Evolutionary conservation across 2,329 filamentous ascomycete genomes (phyloP).

Genomic region (Aspergillus latus): DNA sequence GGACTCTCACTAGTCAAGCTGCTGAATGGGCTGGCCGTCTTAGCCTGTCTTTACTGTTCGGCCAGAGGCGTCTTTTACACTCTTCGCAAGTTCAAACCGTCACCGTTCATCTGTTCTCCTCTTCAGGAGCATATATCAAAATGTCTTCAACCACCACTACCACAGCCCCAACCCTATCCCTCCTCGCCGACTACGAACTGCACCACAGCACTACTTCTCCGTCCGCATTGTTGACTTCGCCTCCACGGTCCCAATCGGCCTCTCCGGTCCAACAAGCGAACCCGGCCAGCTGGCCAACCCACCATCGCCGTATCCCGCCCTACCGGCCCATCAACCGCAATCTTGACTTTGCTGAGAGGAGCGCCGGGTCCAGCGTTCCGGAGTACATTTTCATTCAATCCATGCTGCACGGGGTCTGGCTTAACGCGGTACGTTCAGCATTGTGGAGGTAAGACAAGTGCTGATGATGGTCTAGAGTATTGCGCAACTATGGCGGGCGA

Average conservation of each 20-base stretch:
- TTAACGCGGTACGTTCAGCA: constrained; percentile 37
- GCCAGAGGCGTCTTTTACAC: too few relatives aligned
- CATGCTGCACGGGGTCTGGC: constrained; percentile 52
- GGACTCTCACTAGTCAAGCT: too few relatives aligned
- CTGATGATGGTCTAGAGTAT: constrained; percentile 28
- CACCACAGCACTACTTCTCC: constrained; percentile 21
- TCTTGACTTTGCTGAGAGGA: constrained; percentile 44
- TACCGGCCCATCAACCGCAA: constrained; percentile 49
- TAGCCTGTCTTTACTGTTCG: background rate
- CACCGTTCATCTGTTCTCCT: background rate
- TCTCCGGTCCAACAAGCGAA: constrained; percentile 1
- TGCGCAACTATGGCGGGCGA: constrained; percentile 50
- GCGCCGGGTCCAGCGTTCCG: constrained; percentile 44
- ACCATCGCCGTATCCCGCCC: constrained; percentile 50
- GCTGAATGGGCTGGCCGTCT: background rate
- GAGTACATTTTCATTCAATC: constrained; percentile 51
- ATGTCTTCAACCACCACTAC: constrained; percentile 21
- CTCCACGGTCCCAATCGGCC: background rate
- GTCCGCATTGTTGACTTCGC: background rate
- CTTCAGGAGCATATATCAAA: constrained; percentile 9
- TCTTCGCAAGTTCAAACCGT: background rate
- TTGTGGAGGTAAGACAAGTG: background rate
- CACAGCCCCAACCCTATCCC: constrained; percentile 21
- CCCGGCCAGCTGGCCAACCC: constrained; percentile 46
- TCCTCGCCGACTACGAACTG: constrained; percentile 30